These are phyloP conservation scores for Alisma plantagoaquatica DNA, from an alignment of 106 monocot species.

Conservation along the genomic window DNA sequence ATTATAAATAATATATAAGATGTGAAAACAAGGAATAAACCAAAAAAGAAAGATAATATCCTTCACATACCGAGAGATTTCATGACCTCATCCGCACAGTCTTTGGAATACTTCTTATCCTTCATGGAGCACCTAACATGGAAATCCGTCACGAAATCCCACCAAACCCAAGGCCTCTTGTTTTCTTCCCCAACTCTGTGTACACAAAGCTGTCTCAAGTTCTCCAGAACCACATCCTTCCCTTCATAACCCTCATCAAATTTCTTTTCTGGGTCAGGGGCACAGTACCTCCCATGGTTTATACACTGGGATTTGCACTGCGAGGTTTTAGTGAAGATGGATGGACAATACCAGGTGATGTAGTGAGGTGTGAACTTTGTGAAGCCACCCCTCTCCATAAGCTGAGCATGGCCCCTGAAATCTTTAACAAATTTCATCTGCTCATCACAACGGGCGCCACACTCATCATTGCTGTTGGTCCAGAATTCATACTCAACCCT, in stretches of 20 bases:
- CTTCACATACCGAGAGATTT: constrained; percentile 50
- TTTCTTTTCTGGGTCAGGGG: constrained; percentile 85
- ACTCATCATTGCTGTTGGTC: constrained; percentile 32
- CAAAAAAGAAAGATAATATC: not conserved
- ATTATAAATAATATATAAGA: not conserved
- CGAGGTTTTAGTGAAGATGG: constrained; percentile 36
- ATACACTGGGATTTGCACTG: constrained; percentile 88
- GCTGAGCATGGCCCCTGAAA: constrained; percentile 81
- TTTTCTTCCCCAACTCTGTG: constrained; percentile 60
- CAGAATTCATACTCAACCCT: constrained; percentile 26
- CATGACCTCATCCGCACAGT: constrained; percentile 69
- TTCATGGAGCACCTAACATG: constrained; percentile 88
- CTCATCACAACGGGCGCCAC: constrained; percentile 18
- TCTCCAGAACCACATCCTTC: constrained; percentile 78
- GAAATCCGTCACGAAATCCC: constrained; percentile 90
- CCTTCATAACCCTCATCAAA: constrained; percentile 74
- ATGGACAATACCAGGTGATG: constrained; percentile 88
- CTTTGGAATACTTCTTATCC: constrained; percentile 63
- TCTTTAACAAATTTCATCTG: constrained; percentile 45
- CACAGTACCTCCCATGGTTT: constrained; percentile 83
- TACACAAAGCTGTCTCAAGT: constrained; percentile 89
- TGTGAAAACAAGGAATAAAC: not conserved
- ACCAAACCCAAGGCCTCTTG: constrained; percentile 70
- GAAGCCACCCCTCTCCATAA: constrained; percentile 66
- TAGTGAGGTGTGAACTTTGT: constrained; percentile 85